These are phyloP conservation scores for Suillus ampliporus DNA, from an alignment of 768 basidiomycete species.

Conservation along the genomic window DNA sequence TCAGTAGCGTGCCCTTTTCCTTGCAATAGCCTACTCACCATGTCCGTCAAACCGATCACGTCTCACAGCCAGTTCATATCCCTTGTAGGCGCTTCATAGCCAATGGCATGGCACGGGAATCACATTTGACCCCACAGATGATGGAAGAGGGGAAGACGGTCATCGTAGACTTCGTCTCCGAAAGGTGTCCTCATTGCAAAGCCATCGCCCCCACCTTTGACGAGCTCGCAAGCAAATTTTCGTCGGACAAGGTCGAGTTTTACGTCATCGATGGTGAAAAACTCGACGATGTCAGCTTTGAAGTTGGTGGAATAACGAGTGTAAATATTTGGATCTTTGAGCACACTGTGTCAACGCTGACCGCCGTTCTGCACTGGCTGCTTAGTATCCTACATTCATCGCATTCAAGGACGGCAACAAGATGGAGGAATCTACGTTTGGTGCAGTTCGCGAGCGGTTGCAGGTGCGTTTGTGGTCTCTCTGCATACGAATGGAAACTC, in stretches of 20 bases:
- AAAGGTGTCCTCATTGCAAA: slow-evolving; percentile 7
- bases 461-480: not conserved
- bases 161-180: slow-evolving; percentile 27
- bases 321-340: not conserved
- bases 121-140: slow-evolving; percentile 13
- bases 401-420: slow-evolving; percentile 12
- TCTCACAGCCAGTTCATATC: slow-evolving; percentile 10
- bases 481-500: not conserved
- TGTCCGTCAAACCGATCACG: slow-evolving; percentile 13
- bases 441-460: slow-evolving; percentile 2
- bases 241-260: slow-evolving; percentile 49
- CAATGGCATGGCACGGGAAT: not conserved
- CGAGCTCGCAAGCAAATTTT: slow-evolving; percentile 10
- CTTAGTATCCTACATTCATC: slow-evolving; percentile 12
- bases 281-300: slow-evolving; percentile 51
- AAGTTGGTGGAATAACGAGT: slow-evolving; percentile 43
- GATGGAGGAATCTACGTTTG: slow-evolving; percentile 4
- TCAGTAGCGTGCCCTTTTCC: not conserved
- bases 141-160: slow-evolving; percentile 12
- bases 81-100: slow-evolving; percentile 8
- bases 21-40: not conserved
- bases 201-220: slow-evolving; percentile 13
- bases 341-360: no score
- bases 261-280: slow-evolving; percentile 77
- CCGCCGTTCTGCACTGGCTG: not conserved